A percentile compares a stretch with the other conserved stretches of the same genome.
Evolutionary conservation across 1,139 yeast species (phyloP).

Genomic region (Kodamaea alishanica): DNA sequence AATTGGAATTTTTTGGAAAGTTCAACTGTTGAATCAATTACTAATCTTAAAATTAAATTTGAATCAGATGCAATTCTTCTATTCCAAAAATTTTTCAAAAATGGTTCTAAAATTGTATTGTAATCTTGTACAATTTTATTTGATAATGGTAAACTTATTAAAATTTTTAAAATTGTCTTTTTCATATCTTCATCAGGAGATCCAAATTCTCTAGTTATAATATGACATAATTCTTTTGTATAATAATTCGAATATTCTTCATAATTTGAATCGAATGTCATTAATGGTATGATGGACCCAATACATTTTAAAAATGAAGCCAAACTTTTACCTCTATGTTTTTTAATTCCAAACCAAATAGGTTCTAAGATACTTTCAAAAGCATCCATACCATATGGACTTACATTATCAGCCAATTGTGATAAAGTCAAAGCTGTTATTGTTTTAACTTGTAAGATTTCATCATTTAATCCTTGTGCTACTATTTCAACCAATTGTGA

Average conservation of each 20-base stretch:
- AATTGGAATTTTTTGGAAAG: constrained; percentile 69
- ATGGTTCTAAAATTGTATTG: constrained; percentile 54
- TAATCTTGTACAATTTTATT: constrained; percentile 28
- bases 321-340: constrained; percentile 73
- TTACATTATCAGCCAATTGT: constrained; percentile 77
- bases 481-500: constrained; percentile 62
- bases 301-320: constrained; percentile 76
- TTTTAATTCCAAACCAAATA: constrained; percentile 73
- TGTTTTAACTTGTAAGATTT: constrained; percentile 61
- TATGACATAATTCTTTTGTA: constrained; percentile 65
- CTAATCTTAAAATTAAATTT: constrained; percentile 49
- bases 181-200: constrained; percentile 92
- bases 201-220: constrained; percentile 67
- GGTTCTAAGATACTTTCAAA: constrained; percentile 73
- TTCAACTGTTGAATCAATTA: constrained; percentile 69
- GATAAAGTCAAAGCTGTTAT: constrained; percentile 71
- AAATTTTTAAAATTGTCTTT: constrained; percentile 55
- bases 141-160: constrained; percentile 32
- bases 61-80: constrained; percentile 60
- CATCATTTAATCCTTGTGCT: constrained; percentile 63
- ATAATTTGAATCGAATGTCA: constrained; percentile 53
- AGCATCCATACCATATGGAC: constrained; percentile 89
- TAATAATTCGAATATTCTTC: constrained; percentile 78
- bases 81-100: constrained; percentile 76
- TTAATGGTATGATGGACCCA: constrained; percentile 78